Base-by-base conservation (phyloP, 1,284 basidiomycete species). In the Cryptococcus hybrid region DNA sequence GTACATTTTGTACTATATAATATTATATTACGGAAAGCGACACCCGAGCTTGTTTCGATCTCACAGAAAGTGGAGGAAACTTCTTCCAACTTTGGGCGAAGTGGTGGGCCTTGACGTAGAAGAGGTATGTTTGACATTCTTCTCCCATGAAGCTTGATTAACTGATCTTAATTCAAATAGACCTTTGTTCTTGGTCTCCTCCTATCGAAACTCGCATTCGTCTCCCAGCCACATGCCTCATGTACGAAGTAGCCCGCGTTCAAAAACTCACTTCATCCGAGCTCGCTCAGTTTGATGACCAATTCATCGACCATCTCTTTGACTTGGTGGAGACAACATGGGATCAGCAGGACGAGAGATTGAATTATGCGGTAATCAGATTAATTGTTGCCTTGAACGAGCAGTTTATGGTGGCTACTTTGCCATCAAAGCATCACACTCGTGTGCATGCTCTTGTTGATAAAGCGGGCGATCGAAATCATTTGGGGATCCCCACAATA, bases 331-430 rank as follows among this genome's bases (percentile, higher is more conserved):
- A 99, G 73, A 86, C 89, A 65, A 97, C 96, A 0, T 82, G 92
- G 48, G 84, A 88, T 62, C 85, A 90, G 77, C 85, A 87, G 13
- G 94, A 98, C 69, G 96, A 99, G 62, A 84, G 86, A 0, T 88
- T 96, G 75, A 97, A 96, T 70, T 97, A 97, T 73, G 87, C 89
- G 1, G 86, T 96, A 38, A 93, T 97, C 74, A 93, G 92, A 72
- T 82, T 97, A 44, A 87, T 97, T 63, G 92, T 92, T 45, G 89
- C 95, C 0, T 82, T 99, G 43, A 98, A 98, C 72, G 95, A 99
- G 77, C 95, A 99, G 76, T 98, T 96, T 79, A 98, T 99, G 95
- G 92, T 98, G 7, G 86, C 82, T 0, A 75, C 80, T 2, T 60
- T 82, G 37, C 71, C 70, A 3, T 54, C 62, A 48, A 69, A 63